Evolutionary conservation across 345 rosid species (phyloP).

Genomic region (Cardamine resedifolia): DNA sequence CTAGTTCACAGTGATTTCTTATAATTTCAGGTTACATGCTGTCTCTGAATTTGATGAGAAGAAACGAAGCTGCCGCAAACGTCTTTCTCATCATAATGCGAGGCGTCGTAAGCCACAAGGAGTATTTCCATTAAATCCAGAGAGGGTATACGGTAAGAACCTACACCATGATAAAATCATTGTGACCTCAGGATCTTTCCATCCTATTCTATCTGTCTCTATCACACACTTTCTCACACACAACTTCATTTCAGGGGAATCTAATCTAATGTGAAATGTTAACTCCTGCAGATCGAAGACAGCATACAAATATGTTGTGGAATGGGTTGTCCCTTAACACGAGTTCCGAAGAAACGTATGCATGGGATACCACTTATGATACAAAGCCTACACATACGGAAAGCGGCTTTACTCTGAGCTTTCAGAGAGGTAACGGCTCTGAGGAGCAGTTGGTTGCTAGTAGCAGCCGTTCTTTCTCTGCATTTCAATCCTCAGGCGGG

Average conservation of each 20-base stretch:
- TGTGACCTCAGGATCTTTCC: slow-evolving; percentile 38
- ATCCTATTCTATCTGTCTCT: not conserved
- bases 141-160: slow-evolving; percentile 40
- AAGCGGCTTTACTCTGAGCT: slow-evolving; percentile 42
- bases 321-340: slow-evolving; percentile 46
- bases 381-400: slow-evolving; percentile 54
- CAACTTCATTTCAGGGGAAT: slow-evolving; percentile 2
- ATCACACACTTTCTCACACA: not conserved
- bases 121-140: slow-evolving; percentile 47
- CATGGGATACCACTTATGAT: slow-evolving; percentile 46
- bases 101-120: slow-evolving; percentile 93
- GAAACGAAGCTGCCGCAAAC: slow-evolving; percentile 92
- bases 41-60: slow-evolving; percentile 86
- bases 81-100: slow-evolving; percentile 95
- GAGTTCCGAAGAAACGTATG: slow-evolving; percentile 38
- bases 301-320: slow-evolving; percentile 52
- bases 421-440: slow-evolving; percentile 43
- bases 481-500: slow-evolving; percentile 42
- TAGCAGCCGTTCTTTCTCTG: slow-evolving; percentile 40
- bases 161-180: not conserved
- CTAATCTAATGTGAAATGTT: slow-evolving; percentile 4
- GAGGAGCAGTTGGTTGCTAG: slow-evolving; percentile 43
- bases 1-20: not conserved
- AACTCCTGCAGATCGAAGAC: slow-evolving; percentile 59
- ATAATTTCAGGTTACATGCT: slow-evolving; percentile 66